Base-by-base conservation (phyloP, 1,284 basidiomycete genomes). In the Ustilago nuda region DNA sequence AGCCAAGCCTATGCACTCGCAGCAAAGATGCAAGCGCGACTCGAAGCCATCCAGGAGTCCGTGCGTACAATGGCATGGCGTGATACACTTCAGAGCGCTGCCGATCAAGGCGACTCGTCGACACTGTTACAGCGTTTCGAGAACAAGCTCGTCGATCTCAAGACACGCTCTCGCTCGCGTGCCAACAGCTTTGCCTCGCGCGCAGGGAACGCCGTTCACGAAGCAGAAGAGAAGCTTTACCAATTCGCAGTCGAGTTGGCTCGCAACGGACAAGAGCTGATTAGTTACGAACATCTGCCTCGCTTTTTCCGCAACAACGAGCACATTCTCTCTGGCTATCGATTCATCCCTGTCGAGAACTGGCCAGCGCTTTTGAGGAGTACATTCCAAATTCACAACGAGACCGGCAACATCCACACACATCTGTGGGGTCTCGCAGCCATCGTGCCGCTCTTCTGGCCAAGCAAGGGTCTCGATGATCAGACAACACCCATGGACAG, bases 381-480 rank as follows among this genome's bases (percentile, higher is more conserved):
- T 65, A 82, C 82, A 0, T 85, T 85, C 63, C 69, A 83, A 60
- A 66, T 85, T 23, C 84, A 85, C 76, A 85, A 85, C 66, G 84
- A 85, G 72, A 85, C 84, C 30, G 79, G 80, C 62, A 85, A 85
- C 68, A 85, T 85, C 33, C 82, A 82, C 65, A 82, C 82, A 0
- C 84, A 85, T 64, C 67, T 85, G 1, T 66, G 78, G 56, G 84
- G 84, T 36, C 72, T 83, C 19, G 55, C 79, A 7, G 71, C 82
- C 12, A 76, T 85, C 45, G 58, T 78, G 27, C 75, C 78, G 5
- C 72, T 84, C 62, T 84, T 84, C 62, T 85, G 82, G 82, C 79
- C 82, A 8, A 72, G 74, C 48, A 80, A 80, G 50, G 79, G 72
- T 3, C 62, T 81, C 12, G 84, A 85, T 41, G 73, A 72, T 17